A percentile compares a stretch with the other conserved stretches of the same genome.
Conservation (phyloP, 75 land plant species). For the Pinus taeda region DNA sequence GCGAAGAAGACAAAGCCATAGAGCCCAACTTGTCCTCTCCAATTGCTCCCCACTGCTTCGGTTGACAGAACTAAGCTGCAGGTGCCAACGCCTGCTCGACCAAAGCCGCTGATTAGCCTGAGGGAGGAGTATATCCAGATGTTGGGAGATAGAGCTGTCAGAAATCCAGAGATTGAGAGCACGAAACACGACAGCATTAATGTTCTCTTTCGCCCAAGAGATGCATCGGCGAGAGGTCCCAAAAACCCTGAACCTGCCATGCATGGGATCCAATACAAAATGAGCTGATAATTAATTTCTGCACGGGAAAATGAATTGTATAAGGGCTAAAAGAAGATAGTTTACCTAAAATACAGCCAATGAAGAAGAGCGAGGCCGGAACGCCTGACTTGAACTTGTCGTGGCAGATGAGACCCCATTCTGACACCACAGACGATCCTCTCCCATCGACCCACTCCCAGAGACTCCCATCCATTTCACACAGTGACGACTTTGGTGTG, state of each 20-base stretch:
- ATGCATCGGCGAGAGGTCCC: constrained; percentile 34
- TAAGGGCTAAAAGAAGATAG: too few relatives aligned
- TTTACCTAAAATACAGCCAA: constrained; percentile 12
- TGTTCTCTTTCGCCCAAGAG: constrained; percentile 31
- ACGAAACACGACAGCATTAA: constrained; percentile 33
- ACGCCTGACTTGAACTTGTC: constrained; percentile 39
- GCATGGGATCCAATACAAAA: too few relatives aligned
- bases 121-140: constrained; percentile 30
- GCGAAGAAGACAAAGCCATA: constrained; percentile 43
- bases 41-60: constrained; percentile 35
- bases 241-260: not conserved
- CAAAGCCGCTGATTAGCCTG: constrained; percentile 40
- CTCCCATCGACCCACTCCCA: constrained; percentile 19
- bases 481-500: constrained; percentile 2
- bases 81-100: constrained; percentile 30
- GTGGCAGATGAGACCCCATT: constrained; percentile 60
- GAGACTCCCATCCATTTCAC: not conserved
- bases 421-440: constrained; percentile 57
- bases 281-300: too few relatives aligned
- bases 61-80: constrained; percentile 40
- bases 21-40: constrained; percentile 43
- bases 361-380: constrained; percentile 38
- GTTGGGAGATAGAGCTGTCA: constrained; percentile 47
- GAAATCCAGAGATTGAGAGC: constrained; percentile 15
- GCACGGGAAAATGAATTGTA: too few relatives aligned